Conservation (phyloP, 177 flowering plant genomes). For the Vitis hybrid region DNA sequence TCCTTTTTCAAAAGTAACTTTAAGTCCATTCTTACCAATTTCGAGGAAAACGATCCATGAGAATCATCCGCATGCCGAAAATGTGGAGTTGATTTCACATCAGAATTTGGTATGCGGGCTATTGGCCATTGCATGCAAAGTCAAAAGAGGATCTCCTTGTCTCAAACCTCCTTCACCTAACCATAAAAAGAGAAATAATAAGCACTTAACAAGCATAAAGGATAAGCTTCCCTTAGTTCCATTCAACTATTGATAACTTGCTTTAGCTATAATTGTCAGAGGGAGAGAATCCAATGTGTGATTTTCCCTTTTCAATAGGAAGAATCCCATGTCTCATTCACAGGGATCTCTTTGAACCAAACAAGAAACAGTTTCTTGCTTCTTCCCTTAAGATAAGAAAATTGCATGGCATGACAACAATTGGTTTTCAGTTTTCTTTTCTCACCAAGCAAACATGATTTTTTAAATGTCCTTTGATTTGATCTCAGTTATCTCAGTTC, state of each 20-base stretch:
- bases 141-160: conserved; percentile 1
- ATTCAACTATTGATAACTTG: background rate
- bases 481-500: no score
- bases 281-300: background rate
- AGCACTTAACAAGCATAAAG: background rate
- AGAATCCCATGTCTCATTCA: no score
- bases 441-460: no score
- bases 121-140: background rate
- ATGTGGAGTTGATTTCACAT: background rate
- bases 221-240: background rate
- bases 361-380: no score
- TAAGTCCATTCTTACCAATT: background rate
- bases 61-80: background rate
- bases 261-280: background rate
- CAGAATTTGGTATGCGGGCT: background rate
- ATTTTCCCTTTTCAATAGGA: background rate
- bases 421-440: no score
- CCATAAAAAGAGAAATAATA: background rate
- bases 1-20: background rate
- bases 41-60: background rate
- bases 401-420: no score
- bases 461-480: no score
- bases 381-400: no score
- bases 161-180: background rate
- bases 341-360: no score